Evolutionary conservation across 805 yeast species (phyloP), one percentile per base, ranked within the genome.

Genomic region (Nakazawaea ishiwadae): DNA sequence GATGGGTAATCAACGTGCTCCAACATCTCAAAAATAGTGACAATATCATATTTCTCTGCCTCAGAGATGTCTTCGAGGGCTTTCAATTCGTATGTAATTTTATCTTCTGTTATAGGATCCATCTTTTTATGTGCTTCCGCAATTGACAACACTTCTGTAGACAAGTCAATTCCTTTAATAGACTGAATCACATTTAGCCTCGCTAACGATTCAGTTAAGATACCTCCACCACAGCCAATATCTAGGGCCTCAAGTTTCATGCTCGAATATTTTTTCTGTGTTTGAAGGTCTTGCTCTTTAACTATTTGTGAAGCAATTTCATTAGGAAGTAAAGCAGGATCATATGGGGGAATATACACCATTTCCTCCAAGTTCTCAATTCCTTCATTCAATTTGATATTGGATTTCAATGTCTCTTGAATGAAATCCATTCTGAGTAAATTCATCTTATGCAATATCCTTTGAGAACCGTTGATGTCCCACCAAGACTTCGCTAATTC

Each of bases 171-270:
- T 2, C 96, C 99, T 37, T 66, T 70, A 4, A 93, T 96, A 1
- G 65, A 56, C 9, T 68, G 56, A 4, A 87, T 77, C 44, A 74
- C 73, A 4, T 74, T 73, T 51, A 85, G 63, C 49, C 99, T 68
- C 0, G 96, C 96, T 55, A 93, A 60, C 0, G 91, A 81, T 57
- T 93, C 99, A 4, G 90, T 68, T 15, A 93, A 65, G 19, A 93
- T 81, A 0, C 99, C 99, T n/a, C 99, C 99, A 15, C 99, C 99
- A 59, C 99, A 93, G 1, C 99, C 99, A 40, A 93, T 79, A 56
- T 93, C 99, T 42, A 93, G 64, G 1, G 80, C 89, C 12, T 60
- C 58, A 39, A 79, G 65, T 35, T 71, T 63, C 41, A 72, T 50
- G 3, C 57, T 45, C 3, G 42, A 44, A 31, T 64, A 61, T 21